A percentile compares a stretch with the other conserved stretches of the same genome.
Evolutionary conservation across 2,329 filamentous ascomycete species (phyloP).

Genomic region (Thelonectria discophora): DNA sequence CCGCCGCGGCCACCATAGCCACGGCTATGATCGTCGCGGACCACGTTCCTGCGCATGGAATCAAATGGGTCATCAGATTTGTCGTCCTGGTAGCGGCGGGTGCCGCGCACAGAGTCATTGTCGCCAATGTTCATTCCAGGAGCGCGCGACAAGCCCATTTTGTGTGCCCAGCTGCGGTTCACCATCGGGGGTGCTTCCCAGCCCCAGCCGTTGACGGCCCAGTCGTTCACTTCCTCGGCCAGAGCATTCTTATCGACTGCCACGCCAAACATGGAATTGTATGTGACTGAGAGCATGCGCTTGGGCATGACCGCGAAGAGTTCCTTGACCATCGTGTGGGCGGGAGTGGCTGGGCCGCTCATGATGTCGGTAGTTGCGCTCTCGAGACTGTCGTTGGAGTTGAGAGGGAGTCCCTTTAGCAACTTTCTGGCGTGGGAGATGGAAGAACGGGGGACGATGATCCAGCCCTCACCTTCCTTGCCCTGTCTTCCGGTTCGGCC

Average conservation of each 20-base stretch:
- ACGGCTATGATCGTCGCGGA: slow-evolving; percentile 33
- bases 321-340: slow-evolving; percentile 54
- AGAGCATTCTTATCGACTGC: slow-evolving; percentile 52
- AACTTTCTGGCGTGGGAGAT: slow-evolving; percentile 56
- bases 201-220: slow-evolving; percentile 61
- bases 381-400: slow-evolving; percentile 61
- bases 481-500: slow-evolving; percentile 80
- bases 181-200: slow-evolving; percentile 56
- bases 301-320: slow-evolving; percentile 55
- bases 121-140: slow-evolving; percentile 48
- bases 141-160: slow-evolving; percentile 44
- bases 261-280: slow-evolving; percentile 66
- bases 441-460: slow-evolving; percentile 69
- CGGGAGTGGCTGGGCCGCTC: slow-evolving; percentile 55
- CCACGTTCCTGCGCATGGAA: slow-evolving; percentile 39
- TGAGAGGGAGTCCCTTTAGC: slow-evolving; percentile 68
- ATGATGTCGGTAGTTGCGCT: slow-evolving; percentile 63
- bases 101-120: slow-evolving; percentile 8
- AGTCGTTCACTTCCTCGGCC: slow-evolving; percentile 63
- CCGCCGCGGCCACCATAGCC: neutral
- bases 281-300: slow-evolving; percentile 52
- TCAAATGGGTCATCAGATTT: slow-evolving; percentile 40
- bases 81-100: neutral
- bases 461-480: slow-evolving; percentile 75
- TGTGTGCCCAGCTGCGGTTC: slow-evolving; percentile 29